phyloP scores from a whole-genome alignment of 495 filamentous ascomycete genomes.

The Lepidopterella palustris region DNA sequence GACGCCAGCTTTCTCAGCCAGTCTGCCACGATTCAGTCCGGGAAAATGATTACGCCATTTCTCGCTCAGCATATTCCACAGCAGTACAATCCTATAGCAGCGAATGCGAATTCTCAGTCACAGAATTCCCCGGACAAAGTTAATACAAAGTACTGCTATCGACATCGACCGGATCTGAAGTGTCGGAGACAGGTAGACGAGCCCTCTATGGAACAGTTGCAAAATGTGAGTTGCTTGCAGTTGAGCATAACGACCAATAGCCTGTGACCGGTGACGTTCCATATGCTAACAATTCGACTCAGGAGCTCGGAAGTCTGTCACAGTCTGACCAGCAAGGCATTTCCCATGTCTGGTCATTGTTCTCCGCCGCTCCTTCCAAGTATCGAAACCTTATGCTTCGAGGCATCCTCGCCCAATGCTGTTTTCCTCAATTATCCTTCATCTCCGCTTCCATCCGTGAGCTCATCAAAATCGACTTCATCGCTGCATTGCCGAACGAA shows the following conservation, averaged over 20 bases:
- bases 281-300: constrained; percentile 13
- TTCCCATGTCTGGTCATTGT: constrained; percentile 92
- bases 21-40: constrained; percentile 14
- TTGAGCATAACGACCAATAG: constrained; percentile 13
- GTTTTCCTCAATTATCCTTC: constrained; percentile 92
- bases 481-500: constrained; percentile 80
- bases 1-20: constrained; percentile 15
- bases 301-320: constrained; percentile 78
- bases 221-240: constrained; percentile 54
- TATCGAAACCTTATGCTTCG: constrained; percentile 93
- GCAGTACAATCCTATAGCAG: constrained; percentile 29
- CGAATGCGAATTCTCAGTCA: constrained; percentile 1
- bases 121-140: constrained; percentile 6
- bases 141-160: constrained; percentile 93
- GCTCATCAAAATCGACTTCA: constrained; percentile 91
- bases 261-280: too few species aligned
- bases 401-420: constrained; percentile 90
- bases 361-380: constrained; percentile 89
- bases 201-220: constrained; percentile 88
- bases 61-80: constrained; percentile 31
- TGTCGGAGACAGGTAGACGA: constrained; percentile 89
- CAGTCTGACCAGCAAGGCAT: constrained; percentile 86
- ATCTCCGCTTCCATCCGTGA: constrained; percentile 81
- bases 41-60: constrained; percentile 30
- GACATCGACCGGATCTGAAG: constrained; percentile 89